These are phyloP conservation scores for Aristolochia californica DNA, from an alignment of 164 flowering plant genomes.

Conservation along the genomic window DNA sequence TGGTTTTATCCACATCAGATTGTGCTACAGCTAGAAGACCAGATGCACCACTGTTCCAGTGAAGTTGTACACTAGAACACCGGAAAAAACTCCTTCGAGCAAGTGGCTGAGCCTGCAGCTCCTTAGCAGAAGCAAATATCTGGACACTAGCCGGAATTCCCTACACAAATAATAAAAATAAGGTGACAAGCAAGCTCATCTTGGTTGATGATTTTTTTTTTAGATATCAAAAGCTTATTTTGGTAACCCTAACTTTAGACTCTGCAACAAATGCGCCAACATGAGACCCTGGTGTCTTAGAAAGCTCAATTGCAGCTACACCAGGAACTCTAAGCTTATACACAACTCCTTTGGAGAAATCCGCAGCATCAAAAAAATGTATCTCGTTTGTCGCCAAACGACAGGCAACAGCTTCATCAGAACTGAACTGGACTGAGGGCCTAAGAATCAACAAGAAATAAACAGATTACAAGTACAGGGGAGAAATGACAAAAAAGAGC, in stretches of 20 bases:
- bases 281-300: conserved; percentile 67
- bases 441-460: conserved; percentile 23
- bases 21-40: conserved; percentile 83
- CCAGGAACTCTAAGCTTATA: conserved; percentile 72
- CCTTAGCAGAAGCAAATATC: conserved; percentile 61
- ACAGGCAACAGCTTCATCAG: conserved; percentile 86
- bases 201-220: too few species aligned
- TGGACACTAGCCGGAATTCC: conserved; percentile 96
- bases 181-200: background rate
- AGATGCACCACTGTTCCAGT: conserved; percentile 82
- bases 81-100: conserved; percentile 92
- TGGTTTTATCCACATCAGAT: conserved; percentile 95
- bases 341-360: conserved; percentile 68
- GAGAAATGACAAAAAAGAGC: background rate
- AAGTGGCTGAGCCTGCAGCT: conserved; percentile 57
- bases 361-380: conserved; percentile 68
- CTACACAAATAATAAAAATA: conserved; percentile 25
- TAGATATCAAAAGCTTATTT: background rate
- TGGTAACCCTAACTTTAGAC: conserved; percentile 52
- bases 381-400: conserved; percentile 89
- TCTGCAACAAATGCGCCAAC: conserved; percentile 88
- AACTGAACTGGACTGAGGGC: conserved; percentile 74
- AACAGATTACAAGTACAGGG: too few species aligned
- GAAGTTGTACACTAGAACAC: conserved; percentile 74
- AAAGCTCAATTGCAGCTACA: conserved; percentile 68